Conservation (phyloP, 2,329 filamentous ascomycete genomes). For the Penicillium glabrum region DNA sequence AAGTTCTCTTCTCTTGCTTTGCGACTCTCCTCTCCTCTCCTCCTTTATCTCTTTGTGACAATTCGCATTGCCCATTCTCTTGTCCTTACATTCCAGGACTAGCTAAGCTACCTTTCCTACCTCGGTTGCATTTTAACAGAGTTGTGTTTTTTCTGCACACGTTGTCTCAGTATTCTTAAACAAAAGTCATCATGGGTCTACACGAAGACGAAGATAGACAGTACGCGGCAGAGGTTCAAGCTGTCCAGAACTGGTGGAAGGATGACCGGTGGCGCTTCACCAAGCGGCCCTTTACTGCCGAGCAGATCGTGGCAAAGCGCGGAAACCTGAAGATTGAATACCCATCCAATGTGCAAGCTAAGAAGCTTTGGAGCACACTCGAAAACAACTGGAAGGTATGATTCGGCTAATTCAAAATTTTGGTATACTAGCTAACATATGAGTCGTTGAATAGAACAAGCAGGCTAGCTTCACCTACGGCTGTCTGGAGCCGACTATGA, state of each 20-base stretch:
- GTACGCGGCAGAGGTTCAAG: conserved; percentile 79
- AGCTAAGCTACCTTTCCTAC: conserved; percentile 6
- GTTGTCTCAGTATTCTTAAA: conserved; percentile 13
- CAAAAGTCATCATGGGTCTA: conserved; percentile 37
- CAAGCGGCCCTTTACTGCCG: conserved; percentile 87
- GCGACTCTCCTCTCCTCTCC: conserved; percentile 3
- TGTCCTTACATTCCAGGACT: conserved; percentile 6
- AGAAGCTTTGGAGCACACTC: conserved; percentile 92
- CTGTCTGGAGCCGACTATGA: conserved; percentile 95
- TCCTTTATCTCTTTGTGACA: conserved; percentile 1
- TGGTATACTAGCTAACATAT: background rate
- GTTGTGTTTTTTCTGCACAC: background rate
- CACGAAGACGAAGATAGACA: conserved; percentile 68
- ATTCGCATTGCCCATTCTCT: conserved; percentile 2
- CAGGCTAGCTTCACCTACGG: conserved; percentile 94
- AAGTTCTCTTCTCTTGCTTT: background rate
- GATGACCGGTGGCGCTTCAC: conserved; percentile 91
- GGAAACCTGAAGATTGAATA: conserved; percentile 90
- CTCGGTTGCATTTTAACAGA: conserved; percentile 10
- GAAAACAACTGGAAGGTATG: conserved; percentile 80
- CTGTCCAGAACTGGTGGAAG: conserved; percentile 92
- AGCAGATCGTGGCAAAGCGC: conserved; percentile 95
- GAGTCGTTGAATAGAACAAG: conserved; percentile 59
- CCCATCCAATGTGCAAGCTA: conserved; percentile 81
- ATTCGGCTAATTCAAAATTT: background rate